Evolutionary conservation across 805 yeast species (phyloP), one percentile per base, ranked within the genome.

Genomic region (Peterozyma toletana): DNA sequence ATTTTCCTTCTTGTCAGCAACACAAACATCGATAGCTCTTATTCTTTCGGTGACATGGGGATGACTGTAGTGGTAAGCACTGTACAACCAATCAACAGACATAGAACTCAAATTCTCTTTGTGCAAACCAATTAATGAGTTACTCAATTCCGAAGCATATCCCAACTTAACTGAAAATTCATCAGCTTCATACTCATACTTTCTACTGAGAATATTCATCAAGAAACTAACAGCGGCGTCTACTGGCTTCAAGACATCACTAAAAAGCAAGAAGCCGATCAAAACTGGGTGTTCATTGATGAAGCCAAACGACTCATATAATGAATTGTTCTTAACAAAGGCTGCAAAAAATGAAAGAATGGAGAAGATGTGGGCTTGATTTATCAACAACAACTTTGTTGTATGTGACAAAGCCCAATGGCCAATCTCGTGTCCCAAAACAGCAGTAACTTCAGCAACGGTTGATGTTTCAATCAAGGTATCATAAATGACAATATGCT

Each of bases 381-480:
- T 70, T 49, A 82, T 73, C 5, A 75, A 56, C 56, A 93, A 64
- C 73, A 83, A 75, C 59, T 80, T 81, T n/a, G 90, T 70, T 48
- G 90, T 83, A 63, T 93, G 99, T 46, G 84, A 80, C 60, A 85
- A 73, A 55, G 83, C 82, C 99, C 99, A 93, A 63, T 93, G 99
- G 41, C 99, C 99, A 53, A 93, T 83, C 68, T 93, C 99, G 59
- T 93, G 99, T n/a, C 96, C 98, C 51, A 91, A 72, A 1, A 93
- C 96, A 42, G 98, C 97, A 42, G 89, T 87, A 35, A 89, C 86
- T 64, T 93, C 95, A 37, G 74, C 76, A 29, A 78, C 75, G 30
- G 89, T 66, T 31, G 89, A 81, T 47, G 86, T 83, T 48, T 86
- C 79, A 50, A 93, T 83, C 66, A 93, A 75, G 9, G 97, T 93